phyloP scores from a whole-genome alignment of 345 rosid genomes.

The Aegle marmelos region DNA sequence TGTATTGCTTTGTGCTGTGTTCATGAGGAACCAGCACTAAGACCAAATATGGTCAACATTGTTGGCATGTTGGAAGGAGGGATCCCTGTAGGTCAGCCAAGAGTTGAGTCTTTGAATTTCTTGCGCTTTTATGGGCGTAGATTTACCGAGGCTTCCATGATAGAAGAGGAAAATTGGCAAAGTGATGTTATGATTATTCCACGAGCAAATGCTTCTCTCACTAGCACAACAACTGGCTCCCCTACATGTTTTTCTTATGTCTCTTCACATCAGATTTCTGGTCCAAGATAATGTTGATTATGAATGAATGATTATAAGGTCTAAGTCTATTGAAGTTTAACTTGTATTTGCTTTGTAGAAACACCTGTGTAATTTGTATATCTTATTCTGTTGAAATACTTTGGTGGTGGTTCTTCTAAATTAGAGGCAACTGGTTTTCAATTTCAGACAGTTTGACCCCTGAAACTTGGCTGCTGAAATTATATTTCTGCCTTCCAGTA shows the following conservation, averaged over 20 bases:
- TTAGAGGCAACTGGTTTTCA: not conserved
- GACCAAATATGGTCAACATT: constrained; percentile 64
- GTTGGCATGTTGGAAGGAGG: constrained; percentile 78
- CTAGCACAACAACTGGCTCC: constrained; percentile 35
- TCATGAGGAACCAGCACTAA: constrained; percentile 57
- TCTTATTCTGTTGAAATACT: not conserved
- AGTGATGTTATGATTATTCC: constrained; percentile 28
- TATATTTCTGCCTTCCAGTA: not conserved
- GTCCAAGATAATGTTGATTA: constrained; percentile 56
- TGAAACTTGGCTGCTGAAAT: not conserved
- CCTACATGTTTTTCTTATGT: constrained; percentile 45
- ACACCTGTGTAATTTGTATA: not conserved
- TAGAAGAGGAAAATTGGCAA: constrained; percentile 38
- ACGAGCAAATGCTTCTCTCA: constrained; percentile 32
- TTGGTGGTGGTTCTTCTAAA: not conserved
- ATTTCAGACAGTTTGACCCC: not conserved
- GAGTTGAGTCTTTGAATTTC: constrained; percentile 76
- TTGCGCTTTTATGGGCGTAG: constrained; percentile 77
- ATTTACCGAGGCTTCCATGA: constrained; percentile 70
- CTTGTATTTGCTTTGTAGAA: not conserved
- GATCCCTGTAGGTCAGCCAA: constrained; percentile 54
- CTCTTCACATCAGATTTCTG: constrained; percentile 82
- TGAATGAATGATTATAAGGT: constrained; percentile 3
- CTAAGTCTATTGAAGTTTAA: not conserved
- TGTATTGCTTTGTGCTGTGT: constrained; percentile 67